A percentile compares a stretch with the other conserved stretches of the same genome.
These are phyloP conservation scores for Aspergillus sp. DNA, from an alignment of 2,329 filamentous ascomycete species.

Conservation along the genomic window DNA sequence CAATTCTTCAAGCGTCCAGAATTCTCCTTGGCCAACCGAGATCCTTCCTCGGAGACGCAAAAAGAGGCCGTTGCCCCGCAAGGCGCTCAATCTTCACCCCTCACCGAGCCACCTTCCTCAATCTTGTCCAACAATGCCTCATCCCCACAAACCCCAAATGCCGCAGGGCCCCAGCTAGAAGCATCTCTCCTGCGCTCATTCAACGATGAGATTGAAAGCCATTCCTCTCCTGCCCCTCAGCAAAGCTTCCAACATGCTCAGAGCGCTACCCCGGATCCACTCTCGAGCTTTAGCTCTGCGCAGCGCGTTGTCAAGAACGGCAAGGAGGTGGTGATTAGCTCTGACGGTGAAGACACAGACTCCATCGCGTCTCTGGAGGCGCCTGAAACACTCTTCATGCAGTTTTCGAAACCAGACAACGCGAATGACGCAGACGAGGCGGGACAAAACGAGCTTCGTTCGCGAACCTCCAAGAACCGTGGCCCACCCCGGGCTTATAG, in stretches of 20 bases:
- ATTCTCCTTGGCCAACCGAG: conserved; percentile 13
- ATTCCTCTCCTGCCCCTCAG: conserved; percentile 16
- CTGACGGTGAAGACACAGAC: conserved; percentile 68
- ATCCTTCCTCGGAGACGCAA: conserved; percentile 3
- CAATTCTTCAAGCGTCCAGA: conserved; percentile 48
- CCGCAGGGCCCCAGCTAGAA: conserved; percentile 14
- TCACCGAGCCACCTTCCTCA: conserved; percentile 25
- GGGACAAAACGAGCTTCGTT: conserved; percentile 10
- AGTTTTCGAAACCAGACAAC: conserved; percentile 19
- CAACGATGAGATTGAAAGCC: conserved; percentile 6
- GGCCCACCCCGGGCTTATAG: conserved; percentile 47
- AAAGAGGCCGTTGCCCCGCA: conserved; percentile 14
- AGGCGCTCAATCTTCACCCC: conserved; percentile 25
- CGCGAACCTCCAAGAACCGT: conserved; percentile 11
- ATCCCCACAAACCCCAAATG: conserved; percentile 17
- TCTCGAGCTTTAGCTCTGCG: conserved; percentile 29
- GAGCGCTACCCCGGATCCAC: neutral
- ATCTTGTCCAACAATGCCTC: conserved; percentile 13
- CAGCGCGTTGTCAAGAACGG: conserved; percentile 59
- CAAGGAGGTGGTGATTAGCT: conserved; percentile 58
- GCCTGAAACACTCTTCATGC: conserved; percentile 51
- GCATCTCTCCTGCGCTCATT: conserved; percentile 14
- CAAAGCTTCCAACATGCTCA: conserved; percentile 8
- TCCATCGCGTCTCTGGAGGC: conserved; percentile 57
- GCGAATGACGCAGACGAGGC: conserved; percentile 8